Percentiles rank a stretch among this genome's conserved stretches.
These are phyloP conservation scores for Mycena maculata DNA, from an alignment of 768 basidiomycete genomes.

Conservation along the genomic window DNA sequence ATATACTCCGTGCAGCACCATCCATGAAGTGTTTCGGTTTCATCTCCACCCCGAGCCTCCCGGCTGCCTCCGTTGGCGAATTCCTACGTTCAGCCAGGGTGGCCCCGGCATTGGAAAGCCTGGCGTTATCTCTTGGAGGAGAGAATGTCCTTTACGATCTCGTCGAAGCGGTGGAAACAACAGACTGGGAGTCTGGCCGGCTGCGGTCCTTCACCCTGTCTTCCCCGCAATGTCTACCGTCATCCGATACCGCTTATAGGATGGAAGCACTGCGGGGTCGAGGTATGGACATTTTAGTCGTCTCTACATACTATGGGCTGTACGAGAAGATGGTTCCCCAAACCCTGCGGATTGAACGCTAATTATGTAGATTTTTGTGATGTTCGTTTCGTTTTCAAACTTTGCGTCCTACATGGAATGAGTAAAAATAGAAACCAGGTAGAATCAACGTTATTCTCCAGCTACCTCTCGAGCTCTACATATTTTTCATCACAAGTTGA, in stretches of 20 bases:
- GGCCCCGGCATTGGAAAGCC: not conserved
- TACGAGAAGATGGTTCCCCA: not conserved
- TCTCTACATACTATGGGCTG: not conserved
- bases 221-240: not conserved
- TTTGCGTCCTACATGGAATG: too few relatives aligned
- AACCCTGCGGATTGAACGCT: not conserved
- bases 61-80: not conserved
- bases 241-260: not conserved
- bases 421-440: too few relatives aligned
- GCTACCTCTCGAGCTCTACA: too few relatives aligned
- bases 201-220: not conserved
- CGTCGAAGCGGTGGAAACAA: not conserved
- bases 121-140: not conserved
- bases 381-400: too few relatives aligned
- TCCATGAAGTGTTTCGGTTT: not conserved
- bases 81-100: not conserved
- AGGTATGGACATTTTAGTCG: not conserved
- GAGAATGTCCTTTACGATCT: not conserved
- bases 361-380: too few relatives aligned
- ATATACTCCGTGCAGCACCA: not conserved
- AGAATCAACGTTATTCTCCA: too few relatives aligned
- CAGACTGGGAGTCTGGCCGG: not conserved
- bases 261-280: not conserved
- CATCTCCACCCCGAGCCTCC: not conserved
- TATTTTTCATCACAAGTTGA: too few relatives aligned